phyloP scores from a whole-genome alignment of 2,329 filamentous ascomycete genomes.

The Emmonsiellopsis sp. region DNA sequence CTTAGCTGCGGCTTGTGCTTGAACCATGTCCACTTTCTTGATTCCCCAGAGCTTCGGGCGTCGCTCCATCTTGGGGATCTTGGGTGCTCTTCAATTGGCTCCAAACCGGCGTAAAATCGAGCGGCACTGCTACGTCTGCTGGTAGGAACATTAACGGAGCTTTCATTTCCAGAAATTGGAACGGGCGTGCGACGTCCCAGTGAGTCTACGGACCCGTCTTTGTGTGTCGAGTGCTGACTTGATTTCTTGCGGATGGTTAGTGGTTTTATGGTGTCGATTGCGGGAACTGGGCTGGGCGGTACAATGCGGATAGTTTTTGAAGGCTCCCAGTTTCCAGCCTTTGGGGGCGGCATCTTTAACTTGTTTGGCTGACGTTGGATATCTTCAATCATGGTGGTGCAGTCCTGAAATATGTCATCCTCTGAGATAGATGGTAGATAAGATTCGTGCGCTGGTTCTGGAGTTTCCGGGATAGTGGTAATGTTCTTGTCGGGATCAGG shows the following conservation, averaged over 20 bases:
- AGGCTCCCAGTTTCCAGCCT: constrained; percentile 14
- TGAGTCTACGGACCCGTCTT: constrained; percentile 9
- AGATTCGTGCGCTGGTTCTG: not conserved
- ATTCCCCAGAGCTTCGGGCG: constrained; percentile 16
- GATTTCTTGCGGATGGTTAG: constrained; percentile 47
- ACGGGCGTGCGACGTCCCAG: not conserved
- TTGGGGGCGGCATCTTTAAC: not conserved
- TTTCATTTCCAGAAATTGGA: not conserved
- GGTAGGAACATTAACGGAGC: not conserved
- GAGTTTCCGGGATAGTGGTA: constrained; percentile 39
- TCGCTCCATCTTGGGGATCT: constrained; percentile 22
- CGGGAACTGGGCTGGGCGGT: constrained; percentile 40
- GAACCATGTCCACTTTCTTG: constrained; percentile 41
- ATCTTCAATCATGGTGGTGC: constrained; percentile 10
- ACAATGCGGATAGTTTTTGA: constrained; percentile 50
- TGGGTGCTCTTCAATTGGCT: constrained; percentile 36
- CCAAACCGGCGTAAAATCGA: constrained; percentile 25
- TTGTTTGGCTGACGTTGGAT: not conserved
- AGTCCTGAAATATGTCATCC: constrained; percentile 6
- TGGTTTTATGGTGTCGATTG: constrained; percentile 39
- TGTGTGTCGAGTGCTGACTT: constrained; percentile 6
- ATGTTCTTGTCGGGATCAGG: constrained; percentile 29
- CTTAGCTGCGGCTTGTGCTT: constrained; percentile 23
- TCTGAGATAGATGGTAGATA: constrained; percentile 4
- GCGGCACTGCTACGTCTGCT: constrained; percentile 4